phyloP scores from a whole-genome alignment of 257 asterid genomes.

The Solanum paucissectum region DNA sequence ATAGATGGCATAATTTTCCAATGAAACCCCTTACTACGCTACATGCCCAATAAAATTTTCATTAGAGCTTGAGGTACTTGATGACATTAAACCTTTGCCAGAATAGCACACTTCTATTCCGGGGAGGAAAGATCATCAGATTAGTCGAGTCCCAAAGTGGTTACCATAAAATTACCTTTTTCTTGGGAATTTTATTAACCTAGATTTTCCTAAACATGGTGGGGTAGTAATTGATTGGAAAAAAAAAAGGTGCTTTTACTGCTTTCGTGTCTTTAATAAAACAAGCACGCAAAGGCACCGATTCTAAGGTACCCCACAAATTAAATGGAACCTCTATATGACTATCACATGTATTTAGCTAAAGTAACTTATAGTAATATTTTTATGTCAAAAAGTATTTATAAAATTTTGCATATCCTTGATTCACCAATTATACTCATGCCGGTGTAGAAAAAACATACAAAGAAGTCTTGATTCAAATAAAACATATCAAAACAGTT shows the following conservation, averaged over 20 bases:
- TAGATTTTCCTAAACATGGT: not conserved
- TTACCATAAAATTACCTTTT: not conserved
- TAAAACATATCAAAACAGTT: not conserved
- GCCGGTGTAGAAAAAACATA: too few species aligned
- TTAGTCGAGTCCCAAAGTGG: not conserved
- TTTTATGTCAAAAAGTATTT: not conserved
- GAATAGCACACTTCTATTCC: not conserved
- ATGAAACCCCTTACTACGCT: too few species aligned
- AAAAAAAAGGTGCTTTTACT: not conserved
- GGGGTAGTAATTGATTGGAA: not conserved
- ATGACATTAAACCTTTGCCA: not conserved
- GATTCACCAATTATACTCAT: not conserved
- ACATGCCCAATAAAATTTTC: not conserved
- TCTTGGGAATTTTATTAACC: not conserved
- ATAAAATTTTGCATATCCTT: not conserved
- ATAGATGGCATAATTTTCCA: not conserved
- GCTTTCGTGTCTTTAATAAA: not conserved
- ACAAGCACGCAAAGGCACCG: not conserved
- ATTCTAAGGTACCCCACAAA: not conserved
- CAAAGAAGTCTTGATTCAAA: not conserved
- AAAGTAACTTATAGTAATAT: not conserved
- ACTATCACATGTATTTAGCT: not conserved
- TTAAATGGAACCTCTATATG: not conserved
- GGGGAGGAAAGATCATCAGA: not conserved
- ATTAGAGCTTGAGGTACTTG: not conserved